Base-by-base conservation (phyloP, 2,329 filamentous ascomycete species). In the Paecilomyces sp. region DNA sequence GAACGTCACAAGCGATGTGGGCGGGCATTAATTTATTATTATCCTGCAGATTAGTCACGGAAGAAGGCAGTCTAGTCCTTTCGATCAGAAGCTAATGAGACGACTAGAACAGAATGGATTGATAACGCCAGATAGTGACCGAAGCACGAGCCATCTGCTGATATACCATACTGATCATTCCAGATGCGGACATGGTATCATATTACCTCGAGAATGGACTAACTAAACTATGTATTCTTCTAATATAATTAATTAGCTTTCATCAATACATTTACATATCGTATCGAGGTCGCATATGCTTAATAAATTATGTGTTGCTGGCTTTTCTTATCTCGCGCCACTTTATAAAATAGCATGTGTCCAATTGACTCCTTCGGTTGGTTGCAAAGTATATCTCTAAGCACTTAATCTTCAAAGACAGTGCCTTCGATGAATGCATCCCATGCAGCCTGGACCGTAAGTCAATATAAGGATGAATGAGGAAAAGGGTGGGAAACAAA, bases 71-170 rank as follows among this genome's bases (percentile, higher is more conserved):
- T n/a, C 36, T 47, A 47, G 41, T 47, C 41, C 41, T 47, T 47
- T 47, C 41, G n/a, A 47, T 47, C 11, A 74, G 67, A 63, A 61
- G 56, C 34, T 55, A 62, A 57, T 30, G 58, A 57, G 57, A 55
- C 25, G 55, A 15, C 24, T 47, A n/a, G 47, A 51, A 15, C 47
- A 24, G 22, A 15, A 51, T n/a, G 47, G 47, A 51, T 51, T 33
- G 31, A 51, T n/a, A 51, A 51, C 33, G 28, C 28, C 41, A 36
- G 55, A 33, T 47, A 57, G 52, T 53, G 31, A 31, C 18, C 28
- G 57, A 58, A 31, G 50, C 54, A 58, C 47, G 53, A 63, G 58
- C 47, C 47, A 56, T 24, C 31, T 24, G 50, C 15, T 51, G 47
- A 51, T 51, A 24, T 28, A 28, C 25, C 25, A 28, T 28, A 28